phyloP scores from a whole-genome alignment of 305 asterid genomes.

The Andrographis paniculata region DNA sequence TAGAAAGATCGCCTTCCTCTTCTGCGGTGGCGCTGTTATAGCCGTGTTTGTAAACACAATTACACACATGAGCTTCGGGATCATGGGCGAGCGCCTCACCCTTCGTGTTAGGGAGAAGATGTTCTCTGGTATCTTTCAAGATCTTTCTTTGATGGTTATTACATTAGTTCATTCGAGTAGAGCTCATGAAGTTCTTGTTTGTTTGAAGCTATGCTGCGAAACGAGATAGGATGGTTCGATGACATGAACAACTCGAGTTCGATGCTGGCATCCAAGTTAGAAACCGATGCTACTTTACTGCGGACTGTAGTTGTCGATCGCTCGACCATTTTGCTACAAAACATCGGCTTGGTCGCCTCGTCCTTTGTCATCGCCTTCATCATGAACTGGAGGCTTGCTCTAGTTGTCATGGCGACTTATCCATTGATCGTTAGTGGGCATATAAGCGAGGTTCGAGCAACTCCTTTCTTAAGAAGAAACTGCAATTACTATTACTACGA shows the following conservation, averaged over 20 bases:
- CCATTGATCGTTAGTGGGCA: conserved; percentile 89
- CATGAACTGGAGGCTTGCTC: conserved; percentile 97
- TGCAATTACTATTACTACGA: no score
- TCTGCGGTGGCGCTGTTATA: conserved; percentile 74
- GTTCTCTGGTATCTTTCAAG: conserved; percentile 60
- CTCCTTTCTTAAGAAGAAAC: no score
- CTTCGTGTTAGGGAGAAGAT: conserved; percentile 84
- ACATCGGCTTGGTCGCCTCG: conserved; percentile 69
- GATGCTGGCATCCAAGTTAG: conserved; percentile 83
- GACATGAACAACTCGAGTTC: conserved; percentile 67
- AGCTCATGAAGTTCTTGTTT: conserved; percentile 8
- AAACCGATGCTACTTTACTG: conserved; percentile 78
- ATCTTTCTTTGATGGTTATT: conserved; percentile 2
- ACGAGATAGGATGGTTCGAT: conserved; percentile 97
- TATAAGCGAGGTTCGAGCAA: conserved; percentile 69
- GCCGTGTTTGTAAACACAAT: conserved; percentile 74
- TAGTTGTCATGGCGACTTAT: conserved; percentile 84
- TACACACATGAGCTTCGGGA: conserved; percentile 77
- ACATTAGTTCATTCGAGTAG: neutral
- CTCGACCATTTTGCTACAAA: conserved; percentile 74
- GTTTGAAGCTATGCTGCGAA: conserved; percentile 83
- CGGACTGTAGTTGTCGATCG: conserved; percentile 89
- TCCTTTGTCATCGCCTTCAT: conserved; percentile 84
- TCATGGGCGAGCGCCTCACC: conserved; percentile 88
- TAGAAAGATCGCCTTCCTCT: conserved; percentile 71